These are phyloP conservation scores for Lepiota venenata DNA, from an alignment of 768 basidiomycete species.

Conservation along the genomic window DNA sequence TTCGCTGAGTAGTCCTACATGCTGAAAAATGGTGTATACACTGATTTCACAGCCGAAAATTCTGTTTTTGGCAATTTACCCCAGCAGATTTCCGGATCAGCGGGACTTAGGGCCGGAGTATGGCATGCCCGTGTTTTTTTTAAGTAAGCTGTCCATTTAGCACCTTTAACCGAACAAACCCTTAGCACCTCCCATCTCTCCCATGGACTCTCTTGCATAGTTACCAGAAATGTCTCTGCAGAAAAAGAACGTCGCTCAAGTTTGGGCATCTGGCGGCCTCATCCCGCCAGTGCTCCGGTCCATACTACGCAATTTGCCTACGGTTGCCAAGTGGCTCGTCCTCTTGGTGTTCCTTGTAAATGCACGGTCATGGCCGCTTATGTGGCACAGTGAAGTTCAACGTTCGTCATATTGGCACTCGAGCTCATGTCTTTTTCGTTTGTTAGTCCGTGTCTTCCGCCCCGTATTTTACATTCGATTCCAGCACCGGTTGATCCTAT, in stretches of 20 bases:
- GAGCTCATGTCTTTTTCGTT: conserved; percentile 1
- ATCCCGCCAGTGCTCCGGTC: not conserved
- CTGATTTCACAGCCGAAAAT: too few species aligned
- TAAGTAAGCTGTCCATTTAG: too few species aligned
- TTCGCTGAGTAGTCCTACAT: too few species aligned
- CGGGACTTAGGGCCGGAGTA: too few species aligned
- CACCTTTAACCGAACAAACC: too few species aligned
- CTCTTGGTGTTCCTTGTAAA: conserved; percentile 54
- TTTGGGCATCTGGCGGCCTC: not conserved
- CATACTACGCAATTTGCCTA: conserved; percentile 15
- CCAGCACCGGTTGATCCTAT: conserved; percentile 26
- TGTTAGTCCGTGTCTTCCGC: conserved; percentile 47
- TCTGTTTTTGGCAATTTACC: too few species aligned
- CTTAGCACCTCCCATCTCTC: too few species aligned
- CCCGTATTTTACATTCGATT: conserved; percentile 37
- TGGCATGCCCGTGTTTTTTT: too few species aligned
- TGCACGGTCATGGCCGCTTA: conserved; percentile 55
- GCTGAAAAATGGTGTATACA: too few species aligned
- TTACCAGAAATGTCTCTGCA: conserved; percentile 2
- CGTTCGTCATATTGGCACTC: not conserved
- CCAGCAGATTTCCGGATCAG: too few species aligned
- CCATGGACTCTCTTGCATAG: too few species aligned
- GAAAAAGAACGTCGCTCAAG: not conserved
- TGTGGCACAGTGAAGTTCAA: conserved; percentile 61
- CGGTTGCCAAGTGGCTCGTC: conserved; percentile 36